Base-by-base conservation (phyloP, 2,329 filamentous ascomycete species). In the Aspergillus spinulosporus region DNA sequence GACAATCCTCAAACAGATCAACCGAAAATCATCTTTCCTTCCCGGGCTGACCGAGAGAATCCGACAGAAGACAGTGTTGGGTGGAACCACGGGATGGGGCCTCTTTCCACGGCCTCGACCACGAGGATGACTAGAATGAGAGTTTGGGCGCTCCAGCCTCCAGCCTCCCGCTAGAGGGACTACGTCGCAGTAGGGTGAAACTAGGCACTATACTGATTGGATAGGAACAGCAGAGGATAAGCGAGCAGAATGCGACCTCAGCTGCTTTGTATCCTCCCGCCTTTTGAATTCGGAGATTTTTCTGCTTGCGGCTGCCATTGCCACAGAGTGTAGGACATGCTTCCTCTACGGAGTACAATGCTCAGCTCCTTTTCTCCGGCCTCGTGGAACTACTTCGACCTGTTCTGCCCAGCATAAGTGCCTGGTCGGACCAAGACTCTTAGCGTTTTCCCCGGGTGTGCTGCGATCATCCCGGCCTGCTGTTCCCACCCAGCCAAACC, bases 361-460 rank as follows among this genome's bases (percentile, higher is more conserved):
- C 5, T 45, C 21, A 45, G 43, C 43, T 29, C 34, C 32, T 43
- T 37, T 49, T 52, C 31, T 44, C 54, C 54, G 44, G 26, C 49
- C 49, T 57, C 54, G 54, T 57, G 54, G 48, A 47, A 47, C 31
- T 11, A 14, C 29, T n/a, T 6, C 39, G 32, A 51, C 42, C 39
- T 3, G n/a, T 52, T 52, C 11, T 47, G 43, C 42, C 40, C 50
- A 43, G 42, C 43, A 39, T 52, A 21, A 47, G 42, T 15, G 42
- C 29, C 29, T n/a, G 28, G 9, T 46, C 29, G 32, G 26, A 49
- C 49, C 43, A 32, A 34, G 29, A 14, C 8, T 28, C 11, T 47
- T 57, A 57, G 55, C 32, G 56, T 57, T 57, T 37, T 59, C 60
- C 59, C 59, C 61, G 49, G 52, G 49, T 29, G 40, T 43, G 46